Percentiles rank a stretch among this genome's conserved stretches.
phyloP scores from a whole-genome alignment of 2,329 filamentous ascomycete genomes.

The Fusarium pseudocircinatum region DNA sequence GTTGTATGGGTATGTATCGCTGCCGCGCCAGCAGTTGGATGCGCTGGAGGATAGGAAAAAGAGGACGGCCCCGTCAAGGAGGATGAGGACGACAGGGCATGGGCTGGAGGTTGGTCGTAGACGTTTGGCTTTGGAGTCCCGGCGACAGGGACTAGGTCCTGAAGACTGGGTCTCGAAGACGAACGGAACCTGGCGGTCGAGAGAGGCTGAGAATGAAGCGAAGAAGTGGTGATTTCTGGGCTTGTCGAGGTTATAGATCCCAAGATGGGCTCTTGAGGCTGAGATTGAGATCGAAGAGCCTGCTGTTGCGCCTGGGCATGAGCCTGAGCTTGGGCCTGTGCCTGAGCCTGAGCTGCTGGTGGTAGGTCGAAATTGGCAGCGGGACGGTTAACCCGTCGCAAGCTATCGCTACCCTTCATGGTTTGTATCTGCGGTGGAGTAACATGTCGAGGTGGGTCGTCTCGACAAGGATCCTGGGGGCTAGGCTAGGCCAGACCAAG shows the following conservation, averaged over 20 bases:
- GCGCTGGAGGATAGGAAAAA: conserved; percentile 33
- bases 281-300: conserved; percentile 26
- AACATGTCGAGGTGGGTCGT: conserved; percentile 43
- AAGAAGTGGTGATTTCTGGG: conserved; percentile 11
- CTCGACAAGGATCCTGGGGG: conserved; percentile 32
- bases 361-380: conserved; percentile 41
- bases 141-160: conserved; percentile 32
- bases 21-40: conserved; percentile 14
- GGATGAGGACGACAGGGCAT: conserved; percentile 28
- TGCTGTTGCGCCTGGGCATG: conserved; percentile 12
- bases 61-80: conserved; percentile 31
- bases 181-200: conserved; percentile 35
- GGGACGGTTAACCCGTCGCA: conserved; percentile 37
- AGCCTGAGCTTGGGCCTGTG: conserved; percentile 12
- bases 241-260: background rate
- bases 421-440: conserved; percentile 40
- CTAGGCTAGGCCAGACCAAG: conserved; percentile 15
- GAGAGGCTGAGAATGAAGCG: conserved; percentile 8
- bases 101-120: conserved; percentile 28
- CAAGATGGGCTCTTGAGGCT: conserved; percentile 18
- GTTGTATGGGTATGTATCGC: conserved; percentile 4
- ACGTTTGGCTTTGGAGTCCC: conserved; percentile 16
- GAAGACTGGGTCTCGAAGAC: conserved; percentile 37
- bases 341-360: conserved; percentile 2
- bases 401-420: conserved; percentile 43